phyloP scores from a whole-genome alignment of 2,329 filamentous ascomycete genomes.

The Aspergillus sp. region DNA sequence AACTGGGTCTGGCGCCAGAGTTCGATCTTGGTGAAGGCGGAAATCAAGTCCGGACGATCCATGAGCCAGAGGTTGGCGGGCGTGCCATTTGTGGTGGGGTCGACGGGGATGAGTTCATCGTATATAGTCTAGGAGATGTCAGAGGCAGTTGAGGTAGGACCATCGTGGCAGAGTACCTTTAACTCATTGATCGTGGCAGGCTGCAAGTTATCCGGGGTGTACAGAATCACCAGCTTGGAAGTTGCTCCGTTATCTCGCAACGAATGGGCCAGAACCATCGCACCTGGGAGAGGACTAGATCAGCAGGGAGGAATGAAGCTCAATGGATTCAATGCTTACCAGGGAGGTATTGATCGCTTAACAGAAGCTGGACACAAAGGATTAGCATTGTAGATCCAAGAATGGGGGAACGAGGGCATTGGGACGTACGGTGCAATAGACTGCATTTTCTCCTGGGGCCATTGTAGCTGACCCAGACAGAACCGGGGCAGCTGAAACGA shows the following conservation, averaged over 20 bases:
- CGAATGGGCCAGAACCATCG: conserved; percentile 87
- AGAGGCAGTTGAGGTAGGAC: conserved; percentile 7
- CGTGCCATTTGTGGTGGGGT: conserved; percentile 64
- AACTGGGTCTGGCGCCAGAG: conserved; percentile 89
- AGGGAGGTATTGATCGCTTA: conserved; percentile 87
- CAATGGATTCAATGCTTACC: conserved; percentile 45
- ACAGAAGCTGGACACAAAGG: conserved; percentile 59
- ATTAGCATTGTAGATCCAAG: conserved; percentile 5
- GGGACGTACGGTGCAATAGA: conserved; percentile 54
- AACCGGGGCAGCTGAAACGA: too few relatives aligned
- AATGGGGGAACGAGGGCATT: conserved; percentile 2
- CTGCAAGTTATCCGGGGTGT: conserved; percentile 72
- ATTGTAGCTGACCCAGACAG: conserved; percentile 20
- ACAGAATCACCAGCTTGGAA: conserved; percentile 75
- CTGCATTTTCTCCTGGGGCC: conserved; percentile 43
- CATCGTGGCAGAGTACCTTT: conserved; percentile 44
- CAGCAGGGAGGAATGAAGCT: conserved; percentile 5
- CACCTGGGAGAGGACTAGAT: conserved; percentile 48
- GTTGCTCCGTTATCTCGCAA: conserved; percentile 79
- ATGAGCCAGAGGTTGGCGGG: conserved; percentile 83
- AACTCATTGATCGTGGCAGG: conserved; percentile 68
- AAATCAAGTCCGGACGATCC: conserved; percentile 81
- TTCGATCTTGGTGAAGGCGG: conserved; percentile 92
- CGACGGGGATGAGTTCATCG: conserved; percentile 79
- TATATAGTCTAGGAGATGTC: conserved; percentile 58